Base-by-base conservation (phyloP, 768 basidiomycete species). In the Leucocoprinus leucothites region DNA sequence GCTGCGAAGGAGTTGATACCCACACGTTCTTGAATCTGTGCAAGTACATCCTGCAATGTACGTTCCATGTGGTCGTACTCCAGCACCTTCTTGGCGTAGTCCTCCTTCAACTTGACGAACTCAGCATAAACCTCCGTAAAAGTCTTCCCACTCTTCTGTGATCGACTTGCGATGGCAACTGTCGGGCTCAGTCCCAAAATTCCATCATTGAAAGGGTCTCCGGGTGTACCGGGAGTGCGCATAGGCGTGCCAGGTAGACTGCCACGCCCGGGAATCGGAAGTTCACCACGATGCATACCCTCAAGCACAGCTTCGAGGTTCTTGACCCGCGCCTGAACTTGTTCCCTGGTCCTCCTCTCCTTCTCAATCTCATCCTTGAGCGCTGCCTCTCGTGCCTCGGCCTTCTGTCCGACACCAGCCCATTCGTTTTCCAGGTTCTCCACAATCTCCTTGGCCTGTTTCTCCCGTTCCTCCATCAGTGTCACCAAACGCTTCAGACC, bases 91-190 rank as follows among this genome's bases (percentile, higher is more conserved):
- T 77, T 80, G 18, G 82, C 80, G 53, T 85, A 85, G 26, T 94
- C 89, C 22, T 91, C 90, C 67, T 97, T 88, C 38, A 95, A 79
- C 51, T 83, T 81, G 34, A 96, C 85, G 61, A 92, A 92, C 65
- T 97, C 93, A 14, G 89, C 81, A 67, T 97, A 98, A 19, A 98
- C 87, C 64, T 97, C 91, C 0, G 96, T 96, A 72, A 96, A 96
- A 1, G 89, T 90, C 77, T 90, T 91, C 25, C 91, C 92, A 24
- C 77, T 82, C 67, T 82, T 85, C 72, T 94, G 93, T 19, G 87
- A 82, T 58, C 78, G 83, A 70, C 86, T 86, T 6, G 87, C 92
- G 74, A 96, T 84, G 3, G 89, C 87, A 11, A 95, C 89, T 0
- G 94, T 91, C 1, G 95, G 93, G 64, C 91, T 94, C 16, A 94